Evolutionary conservation across 1,284 basidiomycete species (phyloP), one percentile per base, ranked within the genome.

Genomic region (Erythrobasidium hasegawianum): DNA sequence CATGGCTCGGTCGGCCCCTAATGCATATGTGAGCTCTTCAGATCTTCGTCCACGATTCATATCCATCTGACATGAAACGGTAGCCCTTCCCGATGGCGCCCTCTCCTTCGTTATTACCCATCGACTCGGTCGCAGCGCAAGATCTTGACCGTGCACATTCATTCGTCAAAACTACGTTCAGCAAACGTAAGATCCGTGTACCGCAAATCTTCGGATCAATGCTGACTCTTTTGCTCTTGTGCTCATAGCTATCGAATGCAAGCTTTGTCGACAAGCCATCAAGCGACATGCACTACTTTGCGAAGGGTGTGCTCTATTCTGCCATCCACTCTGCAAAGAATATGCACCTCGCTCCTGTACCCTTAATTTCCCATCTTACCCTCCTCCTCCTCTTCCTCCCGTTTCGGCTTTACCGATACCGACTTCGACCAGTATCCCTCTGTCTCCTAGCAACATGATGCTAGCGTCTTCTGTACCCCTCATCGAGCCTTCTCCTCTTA

Each of bases 131-230:
- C 50, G 52, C 24, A 26, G 40, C 40, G 9, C 47, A 55, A 13
- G 38, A 26, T 8, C 18, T 39, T n/a, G 54, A 52, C 38, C 53
- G 27, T 0, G 43, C 43, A 39, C 93, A 96, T 73, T 83, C 83
- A 5, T 92, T 95, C 75, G 88, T 95, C 52, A 93, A 90, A 80
- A 95, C 90, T 1, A 88, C 87, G 1, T 96, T 96, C 77, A 87
- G 87, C 74, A 94, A 93, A 81, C 84, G 90, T 94, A 76, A 75
- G 87, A n/a, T n/a, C n/a, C 24, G 16, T n/a, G n/a, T n/a, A n/a
- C n/a, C n/a, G n/a, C n/a, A n/a, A n/a, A n/a, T n/a, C n/a, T n/a
- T n/a, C n/a, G n/a, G n/a, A n/a, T 49, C 38, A 13, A 41, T 59
- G 26, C 43, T 72, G 47, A 59, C 54, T 53, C 59, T 55, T 69